Percentiles rank a stretch among this genome's conserved stretches.
phyloP scores from a whole-genome alignment of 495 filamentous ascomycete species.

The Neurospora sp. region DNA sequence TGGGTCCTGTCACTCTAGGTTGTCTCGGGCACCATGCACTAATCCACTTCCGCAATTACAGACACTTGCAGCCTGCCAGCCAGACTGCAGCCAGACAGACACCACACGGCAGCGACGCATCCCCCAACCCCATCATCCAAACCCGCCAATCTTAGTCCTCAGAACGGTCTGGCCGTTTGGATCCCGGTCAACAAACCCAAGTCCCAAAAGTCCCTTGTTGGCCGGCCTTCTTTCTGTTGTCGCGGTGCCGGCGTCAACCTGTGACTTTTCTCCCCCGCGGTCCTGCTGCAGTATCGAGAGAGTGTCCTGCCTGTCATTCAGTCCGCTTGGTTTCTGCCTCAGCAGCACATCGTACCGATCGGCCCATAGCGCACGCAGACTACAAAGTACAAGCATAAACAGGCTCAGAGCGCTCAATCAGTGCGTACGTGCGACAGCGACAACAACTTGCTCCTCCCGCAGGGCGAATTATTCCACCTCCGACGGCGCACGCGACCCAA shows the following conservation, averaged over 20 bases:
- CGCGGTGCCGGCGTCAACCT: neutral
- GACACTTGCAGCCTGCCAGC: neutral
- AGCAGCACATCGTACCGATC: neutral
- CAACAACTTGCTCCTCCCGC: neutral
- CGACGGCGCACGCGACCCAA: neutral
- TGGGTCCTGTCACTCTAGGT: neutral
- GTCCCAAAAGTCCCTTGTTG: neutral
- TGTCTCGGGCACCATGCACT: neutral
- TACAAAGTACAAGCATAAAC: neutral
- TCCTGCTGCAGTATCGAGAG: neutral
- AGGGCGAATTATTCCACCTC: neutral
- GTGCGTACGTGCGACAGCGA: neutral
- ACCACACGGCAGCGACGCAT: neutral
- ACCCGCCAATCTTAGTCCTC: neutral
- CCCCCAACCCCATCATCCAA: neutral
- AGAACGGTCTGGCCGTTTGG: neutral
- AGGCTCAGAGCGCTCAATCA: neutral
- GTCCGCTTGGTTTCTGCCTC: neutral
- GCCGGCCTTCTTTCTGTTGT: neutral
- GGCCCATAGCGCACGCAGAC: neutral
- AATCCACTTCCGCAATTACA: neutral
- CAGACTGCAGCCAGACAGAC: neutral
- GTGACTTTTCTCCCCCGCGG: neutral
- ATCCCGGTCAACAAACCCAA: neutral
- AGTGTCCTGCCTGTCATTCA: neutral